These are phyloP conservation scores for Pseudovirgaria hyperparasitica DNA, from an alignment of 2,329 filamentous ascomycete species.

Conservation along the genomic window DNA sequence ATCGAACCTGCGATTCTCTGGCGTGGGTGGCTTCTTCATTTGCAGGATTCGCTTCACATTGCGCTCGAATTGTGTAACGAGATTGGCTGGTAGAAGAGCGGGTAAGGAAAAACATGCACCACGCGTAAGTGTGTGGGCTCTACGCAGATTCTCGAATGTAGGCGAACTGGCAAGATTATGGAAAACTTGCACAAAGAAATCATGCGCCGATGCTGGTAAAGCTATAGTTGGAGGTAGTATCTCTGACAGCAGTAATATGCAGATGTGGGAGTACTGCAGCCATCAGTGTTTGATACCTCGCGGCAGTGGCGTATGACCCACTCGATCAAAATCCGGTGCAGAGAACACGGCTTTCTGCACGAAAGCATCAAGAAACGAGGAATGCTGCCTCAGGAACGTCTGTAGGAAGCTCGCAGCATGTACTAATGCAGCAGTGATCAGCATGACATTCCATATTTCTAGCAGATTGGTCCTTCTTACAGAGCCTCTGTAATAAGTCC, in stretches of 20 bases:
- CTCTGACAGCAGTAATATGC: constrained; percentile 19
- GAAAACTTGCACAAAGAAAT: constrained; percentile 21
- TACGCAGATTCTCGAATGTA: constrained; percentile 12
- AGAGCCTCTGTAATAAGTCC: constrained; percentile 35
- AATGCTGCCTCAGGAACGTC: constrained; percentile 16
- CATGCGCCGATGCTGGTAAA: constrained; percentile 19
- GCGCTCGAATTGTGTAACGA: too few species aligned
- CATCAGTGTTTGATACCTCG: constrained; percentile 1
- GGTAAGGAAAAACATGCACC: constrained; percentile 22
- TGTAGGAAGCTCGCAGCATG: constrained; percentile 12
- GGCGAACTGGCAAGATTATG: constrained; percentile 14
- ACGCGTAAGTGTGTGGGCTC: constrained; percentile 20
- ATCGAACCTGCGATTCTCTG: too few species aligned
- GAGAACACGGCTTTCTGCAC: constrained; percentile 20
- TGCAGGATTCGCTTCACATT: too few species aligned
- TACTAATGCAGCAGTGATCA: not conserved
- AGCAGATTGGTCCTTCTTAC: too few species aligned
- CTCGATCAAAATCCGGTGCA: constrained; percentile 16
- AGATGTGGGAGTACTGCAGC: constrained; percentile 16
- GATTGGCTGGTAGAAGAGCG: constrained; percentile 12
- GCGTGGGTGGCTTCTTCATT: too few species aligned
- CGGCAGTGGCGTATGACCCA: constrained; percentile 4
- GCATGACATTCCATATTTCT: too few species aligned
- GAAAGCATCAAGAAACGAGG: constrained; percentile 18
- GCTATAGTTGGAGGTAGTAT: constrained; percentile 16